These are phyloP conservation scores for Lipomyces starkeyi DNA, from an alignment of 805 yeast species.

Conservation along the genomic window DNA sequence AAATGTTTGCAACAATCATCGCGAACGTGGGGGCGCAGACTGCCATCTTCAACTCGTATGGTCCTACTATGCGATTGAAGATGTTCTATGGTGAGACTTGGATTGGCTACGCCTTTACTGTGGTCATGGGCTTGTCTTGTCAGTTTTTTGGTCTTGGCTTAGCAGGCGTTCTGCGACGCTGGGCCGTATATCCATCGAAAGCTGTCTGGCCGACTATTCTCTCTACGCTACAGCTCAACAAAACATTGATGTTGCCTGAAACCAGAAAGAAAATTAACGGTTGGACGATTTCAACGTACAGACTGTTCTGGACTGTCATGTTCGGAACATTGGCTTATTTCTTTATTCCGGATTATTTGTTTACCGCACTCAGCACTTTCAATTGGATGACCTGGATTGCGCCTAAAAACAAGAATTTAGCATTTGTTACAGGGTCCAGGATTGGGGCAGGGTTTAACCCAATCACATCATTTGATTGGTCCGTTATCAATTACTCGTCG, in stretches of 20 bases:
- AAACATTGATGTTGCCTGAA: slow-evolving; percentile 27
- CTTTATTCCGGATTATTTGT: slow-evolving; percentile 67
- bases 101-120: slow-evolving; percentile 56
- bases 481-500: slow-evolving; percentile 49
- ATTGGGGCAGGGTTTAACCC: slow-evolving; percentile 73
- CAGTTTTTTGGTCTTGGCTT: slow-evolving; percentile 70
- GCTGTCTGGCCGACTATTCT: slow-evolving; percentile 71
- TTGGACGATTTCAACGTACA: slow-evolving; percentile 61
- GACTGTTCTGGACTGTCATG: slow-evolving; percentile 54
- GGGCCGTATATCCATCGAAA: slow-evolving; percentile 61
- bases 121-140: slow-evolving; percentile 58
- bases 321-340: slow-evolving; percentile 54
- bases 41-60: slow-evolving; percentile 6
- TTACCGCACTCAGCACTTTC: slow-evolving; percentile 63
- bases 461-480: slow-evolving; percentile 70
- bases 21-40: slow-evolving; percentile 23
- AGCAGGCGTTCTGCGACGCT: slow-evolving; percentile 66
- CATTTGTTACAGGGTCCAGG: slow-evolving; percentile 66
- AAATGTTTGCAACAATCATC: slow-evolving; percentile 61
- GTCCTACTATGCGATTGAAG: slow-evolving; percentile 20
- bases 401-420: slow-evolving; percentile 58
- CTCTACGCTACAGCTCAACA: slow-evolving; percentile 53
- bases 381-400: slow-evolving; percentile 48
- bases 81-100: slow-evolving; percentile 46
- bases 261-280: slow-evolving; percentile 54